These are phyloP conservation scores for Paramecium biaurelia DNA, from an alignment of 73 alveolate genomes.

Conservation along the genomic window DNA sequence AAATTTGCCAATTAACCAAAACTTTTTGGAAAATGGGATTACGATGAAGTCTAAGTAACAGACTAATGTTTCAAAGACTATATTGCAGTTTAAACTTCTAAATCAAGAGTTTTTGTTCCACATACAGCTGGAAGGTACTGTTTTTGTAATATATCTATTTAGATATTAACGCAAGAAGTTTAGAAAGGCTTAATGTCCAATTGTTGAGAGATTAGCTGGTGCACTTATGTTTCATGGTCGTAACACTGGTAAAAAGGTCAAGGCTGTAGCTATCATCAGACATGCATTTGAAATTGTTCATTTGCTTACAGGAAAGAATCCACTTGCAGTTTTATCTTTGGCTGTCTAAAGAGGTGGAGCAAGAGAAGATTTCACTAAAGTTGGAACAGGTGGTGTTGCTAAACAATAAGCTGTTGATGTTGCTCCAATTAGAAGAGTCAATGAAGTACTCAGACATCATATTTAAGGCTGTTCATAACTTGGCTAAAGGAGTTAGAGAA, in stretches of 20 bases:
- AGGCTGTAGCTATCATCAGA: conserved; percentile 97
- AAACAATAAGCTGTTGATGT: conserved; percentile 99
- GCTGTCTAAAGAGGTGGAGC: conserved; percentile 99
- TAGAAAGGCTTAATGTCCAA: conserved; percentile 99
- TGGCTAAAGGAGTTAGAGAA: conserved; percentile 96
- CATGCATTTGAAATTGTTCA: conserved; percentile 97
- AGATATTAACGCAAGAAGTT: conserved; percentile 95
- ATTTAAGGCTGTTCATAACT: conserved; percentile 90
- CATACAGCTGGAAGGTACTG: conserved; percentile 95
- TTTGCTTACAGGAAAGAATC: conserved; percentile 96
- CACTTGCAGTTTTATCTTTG: conserved; percentile 91
- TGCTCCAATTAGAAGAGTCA: conserved; percentile 99
- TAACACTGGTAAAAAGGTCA: conserved; percentile 98
- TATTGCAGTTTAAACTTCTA: conserved; percentile 77
- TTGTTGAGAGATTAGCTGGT: conserved; percentile 95
- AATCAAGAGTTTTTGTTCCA: conserved; percentile 90
- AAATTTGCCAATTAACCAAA: conserved; percentile 63
- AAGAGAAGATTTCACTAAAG: conserved; percentile 99
- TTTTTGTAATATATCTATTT: neutral
- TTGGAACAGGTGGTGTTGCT: conserved; percentile 99
- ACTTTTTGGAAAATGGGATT: conserved; percentile 95
- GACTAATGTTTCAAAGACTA: conserved; percentile 89
- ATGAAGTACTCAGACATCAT: conserved; percentile 59
- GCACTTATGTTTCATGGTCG: conserved; percentile 98
- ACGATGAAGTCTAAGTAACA: conserved; percentile 75